Conservation (phyloP, 345 rosid genomes). For the Kandelia obovata region DNA sequence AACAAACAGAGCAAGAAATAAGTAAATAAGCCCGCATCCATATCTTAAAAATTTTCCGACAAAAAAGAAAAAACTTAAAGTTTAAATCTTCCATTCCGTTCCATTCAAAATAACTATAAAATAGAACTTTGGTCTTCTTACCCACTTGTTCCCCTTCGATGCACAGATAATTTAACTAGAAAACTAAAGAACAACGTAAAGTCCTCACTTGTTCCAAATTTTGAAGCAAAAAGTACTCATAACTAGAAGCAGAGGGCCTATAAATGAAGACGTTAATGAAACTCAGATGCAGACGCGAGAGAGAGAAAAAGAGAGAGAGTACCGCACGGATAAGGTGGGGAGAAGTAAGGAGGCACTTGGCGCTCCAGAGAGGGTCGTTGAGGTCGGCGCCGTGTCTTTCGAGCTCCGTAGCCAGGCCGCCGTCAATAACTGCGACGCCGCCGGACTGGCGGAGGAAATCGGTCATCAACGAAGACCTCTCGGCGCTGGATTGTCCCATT, state of each 20-base stretch:
- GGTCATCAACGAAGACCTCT: constrained; percentile 35
- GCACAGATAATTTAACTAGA: not conserved
- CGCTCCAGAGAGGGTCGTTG: constrained; percentile 82
- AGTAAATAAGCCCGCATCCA: too few species aligned
- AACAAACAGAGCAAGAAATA: too few species aligned
- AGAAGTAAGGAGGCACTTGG: constrained; percentile 70
- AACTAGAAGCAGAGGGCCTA: too few species aligned
- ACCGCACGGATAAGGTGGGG: constrained; percentile 60
- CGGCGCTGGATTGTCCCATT: constrained; percentile 28
- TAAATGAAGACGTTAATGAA: not conserved
- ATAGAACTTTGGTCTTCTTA: too few species aligned
- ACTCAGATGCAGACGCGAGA: not conserved
- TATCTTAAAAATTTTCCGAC: too few species aligned
- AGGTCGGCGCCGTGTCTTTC: constrained; percentile 78
- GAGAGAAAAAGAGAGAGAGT: constrained; percentile 12
- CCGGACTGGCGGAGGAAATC: constrained; percentile 53
- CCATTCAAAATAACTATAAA: too few species aligned
- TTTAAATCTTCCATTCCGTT: too few species aligned
- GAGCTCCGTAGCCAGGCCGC: constrained; percentile 83
- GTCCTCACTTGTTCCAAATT: not conserved
- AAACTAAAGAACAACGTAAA: not conserved
- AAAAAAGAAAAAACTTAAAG: too few species aligned
- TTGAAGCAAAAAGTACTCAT: not conserved
- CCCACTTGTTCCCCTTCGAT: too few species aligned
- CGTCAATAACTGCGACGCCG: constrained; percentile 60